phyloP scores from a whole-genome alignment of 345 rosid species.

The Rhizophora apiculata region DNA sequence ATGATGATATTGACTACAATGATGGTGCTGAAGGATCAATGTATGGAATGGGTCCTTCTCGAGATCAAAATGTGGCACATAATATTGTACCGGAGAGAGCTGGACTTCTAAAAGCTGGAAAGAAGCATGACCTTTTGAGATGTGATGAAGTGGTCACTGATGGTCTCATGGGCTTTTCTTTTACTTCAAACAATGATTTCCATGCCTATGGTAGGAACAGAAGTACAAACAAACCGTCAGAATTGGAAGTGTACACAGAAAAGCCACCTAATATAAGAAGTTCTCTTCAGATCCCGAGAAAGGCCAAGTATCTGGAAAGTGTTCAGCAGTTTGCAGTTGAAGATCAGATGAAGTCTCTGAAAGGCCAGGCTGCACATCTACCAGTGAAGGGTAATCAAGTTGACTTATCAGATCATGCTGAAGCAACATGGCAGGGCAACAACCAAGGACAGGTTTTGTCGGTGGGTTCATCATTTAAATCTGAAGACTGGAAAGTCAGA shows the following conservation, averaged over 20 bases:
- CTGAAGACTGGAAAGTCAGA: constrained; percentile 48
- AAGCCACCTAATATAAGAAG: constrained; percentile 29
- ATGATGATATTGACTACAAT: constrained; percentile 24
- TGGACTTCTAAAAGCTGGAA: constrained; percentile 45
- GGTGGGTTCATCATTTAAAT: constrained; percentile 43
- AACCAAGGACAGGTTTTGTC: constrained; percentile 43
- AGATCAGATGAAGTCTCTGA: constrained; percentile 57
- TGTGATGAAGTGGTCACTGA: constrained; percentile 44
- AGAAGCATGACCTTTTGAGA: constrained; percentile 46
- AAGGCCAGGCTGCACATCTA: constrained; percentile 31
- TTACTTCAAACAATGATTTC: constrained; percentile 49
- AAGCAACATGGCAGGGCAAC: constrained; percentile 45
- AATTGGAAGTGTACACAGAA: constrained; percentile 24
- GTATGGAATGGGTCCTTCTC: constrained; percentile 56
- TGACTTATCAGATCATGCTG: constrained; percentile 41
- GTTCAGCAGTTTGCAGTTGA: constrained; percentile 42
- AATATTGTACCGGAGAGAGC: constrained; percentile 36
- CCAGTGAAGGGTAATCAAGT: constrained; percentile 47
- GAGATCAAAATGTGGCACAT: constrained; percentile 35
- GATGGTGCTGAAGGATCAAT: constrained; percentile 45
- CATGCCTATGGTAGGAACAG: constrained; percentile 42
- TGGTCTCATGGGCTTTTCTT: constrained; percentile 49
- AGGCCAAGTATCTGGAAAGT: constrained; percentile 42
- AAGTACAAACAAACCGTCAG: constrained; percentile 32
- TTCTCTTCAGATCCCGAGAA: constrained; percentile 37